These are phyloP conservation scores for Chalciporus sp. DNA, from an alignment of 1,284 basidiomycete genomes.

Conservation along the genomic window DNA sequence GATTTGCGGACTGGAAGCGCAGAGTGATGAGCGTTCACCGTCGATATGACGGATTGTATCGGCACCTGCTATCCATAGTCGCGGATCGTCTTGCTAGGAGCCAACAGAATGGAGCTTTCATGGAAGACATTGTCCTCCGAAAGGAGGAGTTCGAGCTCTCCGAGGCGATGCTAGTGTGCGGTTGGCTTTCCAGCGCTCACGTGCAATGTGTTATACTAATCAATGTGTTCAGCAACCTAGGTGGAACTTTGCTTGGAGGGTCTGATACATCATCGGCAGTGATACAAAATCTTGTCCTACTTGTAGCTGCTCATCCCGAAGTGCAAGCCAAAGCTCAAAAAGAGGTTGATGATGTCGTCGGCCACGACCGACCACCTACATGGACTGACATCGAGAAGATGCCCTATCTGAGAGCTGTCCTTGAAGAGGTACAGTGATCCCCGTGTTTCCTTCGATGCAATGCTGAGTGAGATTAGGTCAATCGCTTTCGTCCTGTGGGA, in stretches of 20 bases:
- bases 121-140: slow-evolving; percentile 22
- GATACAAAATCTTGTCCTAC: slow-evolving; percentile 17
- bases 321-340: slow-evolving; percentile 37
- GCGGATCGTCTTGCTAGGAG: slow-evolving; percentile 16
- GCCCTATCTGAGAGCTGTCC: slow-evolving; percentile 31
- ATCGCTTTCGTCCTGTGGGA: slow-evolving; percentile 21
- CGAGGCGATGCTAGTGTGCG: slow-evolving; percentile 17
- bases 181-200: not conserved
- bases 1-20: slow-evolving; percentile 38
- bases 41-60: slow-evolving; percentile 26
- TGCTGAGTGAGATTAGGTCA: slow-evolving; percentile 13
- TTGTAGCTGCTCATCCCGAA: slow-evolving; percentile 25
- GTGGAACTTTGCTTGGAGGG: slow-evolving; percentile 21
- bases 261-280: slow-evolving; percentile 20
- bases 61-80: slow-evolving; percentile 26
- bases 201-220: not conserved
- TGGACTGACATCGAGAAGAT: slow-evolving; percentile 27
- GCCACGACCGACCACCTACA: slow-evolving; percentile 28
- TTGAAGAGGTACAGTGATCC: slow-evolving; percentile 23
- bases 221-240: slow-evolving; percentile 15
- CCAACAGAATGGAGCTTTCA: slow-evolving; percentile 21
- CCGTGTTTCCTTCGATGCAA: slow-evolving; percentile 16
- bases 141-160: slow-evolving; percentile 18
- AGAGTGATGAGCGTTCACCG: slow-evolving; percentile 13
- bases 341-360: slow-evolving; percentile 41